Evolutionary conservation across 164 flowering plant genomes (phyloP).

Genomic region (Stephania cephalantha): DNA sequence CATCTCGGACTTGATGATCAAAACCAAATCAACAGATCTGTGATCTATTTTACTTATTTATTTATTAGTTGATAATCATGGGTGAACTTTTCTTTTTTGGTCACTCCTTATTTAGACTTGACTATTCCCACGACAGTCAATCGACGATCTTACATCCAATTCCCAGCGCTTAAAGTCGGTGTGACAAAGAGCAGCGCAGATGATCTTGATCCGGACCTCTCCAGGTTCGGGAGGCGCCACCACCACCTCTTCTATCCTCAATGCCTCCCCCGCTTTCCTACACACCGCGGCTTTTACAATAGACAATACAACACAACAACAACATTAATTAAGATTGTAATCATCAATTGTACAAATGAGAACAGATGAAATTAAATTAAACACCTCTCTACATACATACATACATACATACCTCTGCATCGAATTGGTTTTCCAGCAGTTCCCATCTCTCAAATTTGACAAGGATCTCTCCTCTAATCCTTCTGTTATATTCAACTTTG

Average conservation of each 20-base stretch:
- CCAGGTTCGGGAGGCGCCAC: constrained; percentile 48
- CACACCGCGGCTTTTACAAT: constrained; percentile 42
- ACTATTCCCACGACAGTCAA: no score
- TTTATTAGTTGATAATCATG: no score
- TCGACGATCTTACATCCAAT: constrained; percentile 2
- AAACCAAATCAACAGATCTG: no score
- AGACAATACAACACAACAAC: no score
- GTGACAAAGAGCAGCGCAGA: constrained; percentile 60
- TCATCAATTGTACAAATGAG: background rate
- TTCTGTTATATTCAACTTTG: no score
- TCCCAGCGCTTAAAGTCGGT: constrained; percentile 50
- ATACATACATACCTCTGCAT: background rate
- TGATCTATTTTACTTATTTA: no score
- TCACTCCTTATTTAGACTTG: no score
- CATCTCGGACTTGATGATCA: no score
- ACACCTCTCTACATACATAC: no score
- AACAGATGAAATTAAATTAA: background rate
- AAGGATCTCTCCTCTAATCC: background rate
- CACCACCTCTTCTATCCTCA: constrained; percentile 49
- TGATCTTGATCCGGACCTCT: constrained; percentile 54
- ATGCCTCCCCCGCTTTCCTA: constrained; percentile 38
- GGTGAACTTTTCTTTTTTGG: no score
- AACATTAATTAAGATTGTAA: no score
- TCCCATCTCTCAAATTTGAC: constrained; percentile 2
- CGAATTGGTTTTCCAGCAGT: constrained; percentile 20